Evolutionary conservation across 345 rosid genomes (phyloP).

Genomic region (Psidium guajava): DNA sequence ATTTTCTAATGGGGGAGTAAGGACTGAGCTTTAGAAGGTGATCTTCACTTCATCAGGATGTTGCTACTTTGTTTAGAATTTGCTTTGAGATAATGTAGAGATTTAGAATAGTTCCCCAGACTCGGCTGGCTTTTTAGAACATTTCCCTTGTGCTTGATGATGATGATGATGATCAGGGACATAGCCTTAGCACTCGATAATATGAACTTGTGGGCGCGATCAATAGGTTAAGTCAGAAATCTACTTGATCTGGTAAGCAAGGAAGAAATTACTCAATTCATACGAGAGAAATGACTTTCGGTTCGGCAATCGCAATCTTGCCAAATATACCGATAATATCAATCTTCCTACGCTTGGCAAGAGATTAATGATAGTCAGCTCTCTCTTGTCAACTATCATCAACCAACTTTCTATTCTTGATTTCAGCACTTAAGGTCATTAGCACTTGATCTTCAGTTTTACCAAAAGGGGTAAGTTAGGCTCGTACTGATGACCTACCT

Average conservation of each 20-base stretch:
- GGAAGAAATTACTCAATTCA: neutral
- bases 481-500: neutral
- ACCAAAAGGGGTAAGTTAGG: neutral
- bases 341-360: neutral
- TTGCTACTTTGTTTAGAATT: neutral
- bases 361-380: neutral
- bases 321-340: neutral
- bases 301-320: neutral
- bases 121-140: neutral
- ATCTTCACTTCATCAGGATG: neutral
- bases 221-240: neutral
- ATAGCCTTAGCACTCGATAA: neutral
- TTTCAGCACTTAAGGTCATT: neutral
- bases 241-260: neutral
- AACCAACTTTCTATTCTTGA: neutral
- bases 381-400: neutral
- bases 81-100: neutral
- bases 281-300: neutral
- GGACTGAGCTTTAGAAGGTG: neutral
- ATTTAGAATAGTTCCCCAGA: neutral
- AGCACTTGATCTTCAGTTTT: too few species aligned
- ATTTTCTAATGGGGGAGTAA: neutral
- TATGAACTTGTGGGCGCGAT: neutral
- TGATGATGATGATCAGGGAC: neutral
- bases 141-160: neutral